Conservation (phyloP, 2,329 filamentous ascomycete genomes). For the Leptographium flavum region DNA sequence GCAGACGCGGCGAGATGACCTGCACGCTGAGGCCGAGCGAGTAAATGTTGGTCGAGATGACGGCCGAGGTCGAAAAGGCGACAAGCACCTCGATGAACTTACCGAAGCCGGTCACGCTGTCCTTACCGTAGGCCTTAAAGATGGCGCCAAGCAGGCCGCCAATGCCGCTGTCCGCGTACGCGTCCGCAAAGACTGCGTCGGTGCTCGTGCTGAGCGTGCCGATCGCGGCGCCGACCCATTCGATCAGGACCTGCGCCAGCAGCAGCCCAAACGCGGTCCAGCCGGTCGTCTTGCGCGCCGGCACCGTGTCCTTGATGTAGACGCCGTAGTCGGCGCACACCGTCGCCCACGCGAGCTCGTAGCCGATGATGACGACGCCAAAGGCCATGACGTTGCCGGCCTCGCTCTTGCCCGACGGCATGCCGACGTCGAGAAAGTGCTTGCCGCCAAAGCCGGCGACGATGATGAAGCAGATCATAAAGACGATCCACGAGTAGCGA, state of each 20-base stretch:
- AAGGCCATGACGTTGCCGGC: slow-evolving; percentile 12
- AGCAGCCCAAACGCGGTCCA: slow-evolving; percentile 5
- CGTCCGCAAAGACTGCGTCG: slow-evolving; percentile 6
- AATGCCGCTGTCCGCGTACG: slow-evolving; percentile 6
- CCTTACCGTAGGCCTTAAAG: slow-evolving; percentile 5
- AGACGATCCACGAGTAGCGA: slow-evolving; percentile 11
- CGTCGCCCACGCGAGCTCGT: slow-evolving; percentile 12
- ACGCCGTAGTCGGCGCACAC: slow-evolving; percentile 7
- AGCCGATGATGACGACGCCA: slow-evolving; percentile 14
- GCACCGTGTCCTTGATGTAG: slow-evolving; percentile 3
- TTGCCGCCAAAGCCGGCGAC: slow-evolving; percentile 11
- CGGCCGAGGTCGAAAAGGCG: slow-evolving; percentile 4
- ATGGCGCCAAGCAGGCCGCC: slow-evolving; percentile 10
- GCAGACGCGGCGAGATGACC: slow-evolving; percentile 5
- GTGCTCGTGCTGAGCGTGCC: slow-evolving; percentile 7
- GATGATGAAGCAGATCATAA: slow-evolving; percentile 10
- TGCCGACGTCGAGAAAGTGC: slow-evolving; percentile 3
- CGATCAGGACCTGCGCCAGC: slow-evolving; percentile 7
- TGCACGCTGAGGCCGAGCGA: slow-evolving; percentile 9
- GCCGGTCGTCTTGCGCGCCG: neutral
- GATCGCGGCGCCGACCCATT: slow-evolving; percentile 9
- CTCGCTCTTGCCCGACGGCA: slow-evolving; percentile 1
- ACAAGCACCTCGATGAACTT: slow-evolving; percentile 8
- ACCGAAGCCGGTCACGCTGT: slow-evolving; percentile 6
- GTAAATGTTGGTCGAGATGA: slow-evolving; percentile 8